phyloP scores from a whole-genome alignment of 352 stramenopile genomes.

The Phytopythium oedochilum region DNA sequence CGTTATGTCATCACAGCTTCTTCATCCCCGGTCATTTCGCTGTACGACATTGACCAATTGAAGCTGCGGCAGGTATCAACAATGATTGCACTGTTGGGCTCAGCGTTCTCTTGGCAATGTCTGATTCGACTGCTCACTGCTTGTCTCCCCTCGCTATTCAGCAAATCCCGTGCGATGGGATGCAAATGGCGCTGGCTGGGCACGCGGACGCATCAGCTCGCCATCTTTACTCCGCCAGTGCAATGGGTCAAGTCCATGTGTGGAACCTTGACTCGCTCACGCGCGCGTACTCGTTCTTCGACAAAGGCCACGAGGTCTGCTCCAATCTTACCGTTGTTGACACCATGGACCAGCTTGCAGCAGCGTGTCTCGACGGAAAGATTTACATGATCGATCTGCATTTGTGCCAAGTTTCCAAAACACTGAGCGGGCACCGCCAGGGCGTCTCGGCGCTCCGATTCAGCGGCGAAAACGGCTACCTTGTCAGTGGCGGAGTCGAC shows the following conservation, averaged over 20 bases:
- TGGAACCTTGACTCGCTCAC: conserved; percentile 35
- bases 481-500: conserved; percentile 50
- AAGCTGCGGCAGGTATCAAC: conserved; percentile 33
- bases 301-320: conserved; percentile 21
- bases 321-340: conserved; percentile 38
- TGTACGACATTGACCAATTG: conserved; percentile 48
- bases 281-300: conserved; percentile 33
- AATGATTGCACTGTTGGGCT: no score
- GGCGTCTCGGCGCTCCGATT: conserved; percentile 44
- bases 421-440: conserved; percentile 32
- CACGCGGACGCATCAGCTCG: conserved; percentile 2
- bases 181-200: conserved; percentile 31
- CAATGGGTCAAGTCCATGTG: conserved; percentile 33
- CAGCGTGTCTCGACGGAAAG: conserved; percentile 38
- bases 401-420: conserved; percentile 17
- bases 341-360: conserved; percentile 24
- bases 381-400: conserved; percentile 58
- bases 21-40: conserved; percentile 40
- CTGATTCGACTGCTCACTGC: background rate
- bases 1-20: conserved; percentile 44
- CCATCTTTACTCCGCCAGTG: conserved; percentile 32
- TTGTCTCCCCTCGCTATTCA: conserved; percentile 10
- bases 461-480: conserved; percentile 37
- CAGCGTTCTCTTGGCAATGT: no score
- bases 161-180: conserved; percentile 41